phyloP scores from a whole-genome alignment of 345 rosid genomes.

The Kandelia obovata region DNA sequence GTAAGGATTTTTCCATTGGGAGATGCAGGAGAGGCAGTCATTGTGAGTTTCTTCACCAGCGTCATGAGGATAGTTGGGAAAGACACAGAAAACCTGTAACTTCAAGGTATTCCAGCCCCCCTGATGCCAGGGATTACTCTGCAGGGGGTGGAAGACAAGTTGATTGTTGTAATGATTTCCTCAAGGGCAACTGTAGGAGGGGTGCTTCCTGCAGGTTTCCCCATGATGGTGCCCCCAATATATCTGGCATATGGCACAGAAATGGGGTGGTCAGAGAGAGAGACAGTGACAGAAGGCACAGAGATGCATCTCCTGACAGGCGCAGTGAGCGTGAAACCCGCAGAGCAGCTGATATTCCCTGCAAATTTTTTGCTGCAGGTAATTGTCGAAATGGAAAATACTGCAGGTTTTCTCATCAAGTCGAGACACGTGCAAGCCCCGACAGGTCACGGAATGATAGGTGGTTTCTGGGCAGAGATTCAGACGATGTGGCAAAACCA shows the following conservation, averaged over 20 bases:
- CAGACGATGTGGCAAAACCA: constrained; percentile 36
- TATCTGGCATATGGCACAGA: constrained; percentile 28
- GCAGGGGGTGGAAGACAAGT: constrained; percentile 14
- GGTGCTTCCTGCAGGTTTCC: constrained; percentile 40
- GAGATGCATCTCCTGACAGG: constrained; percentile 38
- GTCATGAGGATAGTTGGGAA: constrained; percentile 50
- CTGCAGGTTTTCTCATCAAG: constrained; percentile 78
- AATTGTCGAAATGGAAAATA: constrained; percentile 71
- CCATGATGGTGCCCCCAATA: constrained; percentile 35
- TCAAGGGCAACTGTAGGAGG: constrained; percentile 40
- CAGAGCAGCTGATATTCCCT: constrained; percentile 50
- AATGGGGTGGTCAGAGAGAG: constrained; percentile 40
- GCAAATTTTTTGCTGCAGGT: constrained; percentile 81
- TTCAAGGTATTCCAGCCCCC: constrained; percentile 36
- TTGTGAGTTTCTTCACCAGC: constrained; percentile 53
- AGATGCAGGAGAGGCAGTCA: constrained; percentile 70
- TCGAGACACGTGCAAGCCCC: constrained; percentile 44
- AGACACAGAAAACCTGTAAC: constrained; percentile 43
- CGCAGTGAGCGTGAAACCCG: constrained; percentile 42
- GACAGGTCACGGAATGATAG: constrained; percentile 45
- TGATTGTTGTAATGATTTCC: constrained; percentile 30
- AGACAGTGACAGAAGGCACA: constrained; percentile 43
- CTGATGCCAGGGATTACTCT: constrained; percentile 21
- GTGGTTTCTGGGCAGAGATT: constrained; percentile 30
- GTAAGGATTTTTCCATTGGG: constrained; percentile 62